Evolutionary conservation across 208 protist genomes (phyloP), one percentile per base, ranked within the genome.

Genomic region (Polymyxa betae): DNA sequence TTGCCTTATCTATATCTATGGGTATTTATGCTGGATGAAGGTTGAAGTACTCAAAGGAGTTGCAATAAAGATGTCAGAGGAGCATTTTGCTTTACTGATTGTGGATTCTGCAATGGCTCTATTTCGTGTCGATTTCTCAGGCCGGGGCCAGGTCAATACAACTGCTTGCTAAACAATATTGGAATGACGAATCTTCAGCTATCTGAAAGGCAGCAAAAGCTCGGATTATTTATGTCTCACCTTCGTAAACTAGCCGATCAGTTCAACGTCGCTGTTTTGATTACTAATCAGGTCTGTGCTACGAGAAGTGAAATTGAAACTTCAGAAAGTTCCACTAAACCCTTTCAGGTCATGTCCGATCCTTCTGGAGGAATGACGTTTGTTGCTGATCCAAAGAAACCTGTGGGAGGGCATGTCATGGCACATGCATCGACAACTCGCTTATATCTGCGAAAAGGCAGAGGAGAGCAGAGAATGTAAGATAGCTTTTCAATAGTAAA

Each of bases 61-160:
- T 12, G 68, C 92, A 44, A 89, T 88, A 20, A 92, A 91, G 32
- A 93, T 97, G 91, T 91, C 91, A 0, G 93, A 97, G 82, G 94
- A 95, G 49, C 78, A 93, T 12, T 96, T 93, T 87, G n/a, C 38
- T 0, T 43, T 97, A 0, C n/a, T 99, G 5, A 96, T 99, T 49
- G 95, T 99, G 5, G 99, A 99, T 95, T 98, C 96, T 78, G 95
- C 99, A 54, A 99, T 98, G n/a, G 98, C 98, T 20, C 95, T 99
- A 5, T 99, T 99, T 92, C 95, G 98, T 38, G 95, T 97, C 35
- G 92, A 93, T 49, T 93, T 90, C 60, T 52, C 38, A 68, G 92
- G 92, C 20, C 77, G 92, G 46, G 41, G 93, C 92, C 90, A 92
- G 77, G 77, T 88, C n/a, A 88, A n/a, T 64, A 40, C 24, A 24